Evolutionary conservation across 495 filamentous ascomycete species (phyloP).

Genomic region (Aspergillus taichungensis): DNA sequence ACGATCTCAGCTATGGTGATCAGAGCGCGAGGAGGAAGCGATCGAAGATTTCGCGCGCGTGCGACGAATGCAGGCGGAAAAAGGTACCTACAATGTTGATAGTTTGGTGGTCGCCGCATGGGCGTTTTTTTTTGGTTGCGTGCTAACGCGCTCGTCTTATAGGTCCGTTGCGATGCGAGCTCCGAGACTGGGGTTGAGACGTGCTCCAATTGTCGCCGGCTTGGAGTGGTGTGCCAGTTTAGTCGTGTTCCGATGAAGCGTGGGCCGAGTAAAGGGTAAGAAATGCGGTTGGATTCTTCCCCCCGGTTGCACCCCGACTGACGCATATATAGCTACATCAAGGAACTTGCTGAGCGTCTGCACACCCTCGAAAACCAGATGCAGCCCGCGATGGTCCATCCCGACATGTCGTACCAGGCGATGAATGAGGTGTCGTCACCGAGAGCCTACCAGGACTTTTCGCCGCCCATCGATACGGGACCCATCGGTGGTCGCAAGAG

Average conservation of each 20-base stretch:
- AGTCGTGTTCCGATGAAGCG: conserved; percentile 91
- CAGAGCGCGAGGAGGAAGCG: conserved; percentile 67
- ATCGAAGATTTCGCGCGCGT: conserved; percentile 87
- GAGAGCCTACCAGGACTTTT: conserved; percentile 40
- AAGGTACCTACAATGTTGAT: conserved; percentile 47
- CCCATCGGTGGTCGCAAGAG: conserved; percentile 39
- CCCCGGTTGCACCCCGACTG: conserved; percentile 11
- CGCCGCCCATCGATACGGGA: conserved; percentile 34
- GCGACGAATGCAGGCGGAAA: conserved; percentile 91
- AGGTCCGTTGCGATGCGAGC: conserved; percentile 87
- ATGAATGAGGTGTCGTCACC: conserved; percentile 41
- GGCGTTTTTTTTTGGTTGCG: conserved; percentile 5
- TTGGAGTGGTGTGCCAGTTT: conserved; percentile 72
- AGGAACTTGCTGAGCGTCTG: conserved; percentile 85
- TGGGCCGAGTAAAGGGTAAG: conserved; percentile 88
- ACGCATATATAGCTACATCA: conserved; percentile 65
- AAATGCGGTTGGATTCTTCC: conserved; percentile 1
- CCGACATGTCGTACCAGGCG: conserved; percentile 37
- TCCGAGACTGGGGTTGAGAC: conserved; percentile 69
- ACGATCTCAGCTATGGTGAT: conserved; percentile 46
- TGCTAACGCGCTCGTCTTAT: conserved; percentile 14
- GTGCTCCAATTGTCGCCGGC: conserved; percentile 79
- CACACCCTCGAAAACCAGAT: conserved; percentile 69
- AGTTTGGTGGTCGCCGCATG: background rate
- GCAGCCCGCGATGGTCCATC: conserved; percentile 38